Evolutionary conservation across 2,329 filamentous ascomycete species (phyloP).

Genomic region (Phoma sp.): DNA sequence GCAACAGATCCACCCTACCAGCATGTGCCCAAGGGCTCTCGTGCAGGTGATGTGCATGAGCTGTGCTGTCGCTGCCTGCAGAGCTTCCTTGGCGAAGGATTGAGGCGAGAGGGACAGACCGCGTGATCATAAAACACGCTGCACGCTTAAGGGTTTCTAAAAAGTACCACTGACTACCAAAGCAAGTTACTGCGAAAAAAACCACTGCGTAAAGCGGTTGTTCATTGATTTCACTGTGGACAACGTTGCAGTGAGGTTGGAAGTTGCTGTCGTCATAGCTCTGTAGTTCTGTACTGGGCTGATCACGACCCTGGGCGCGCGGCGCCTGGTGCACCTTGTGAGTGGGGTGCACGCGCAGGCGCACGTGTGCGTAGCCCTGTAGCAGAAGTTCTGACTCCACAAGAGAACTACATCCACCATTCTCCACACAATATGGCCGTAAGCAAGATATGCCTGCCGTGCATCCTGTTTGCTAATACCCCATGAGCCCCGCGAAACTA

Average conservation of each 20-base stretch:
- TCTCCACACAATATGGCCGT: constrained; percentile 12
- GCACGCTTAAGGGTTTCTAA: not conserved
- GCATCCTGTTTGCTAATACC: not conserved
- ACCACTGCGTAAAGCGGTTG: not conserved
- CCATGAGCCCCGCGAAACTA: constrained; percentile 7
- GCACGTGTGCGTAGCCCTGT: not conserved
- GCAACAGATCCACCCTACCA: not conserved
- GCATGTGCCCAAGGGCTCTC: not conserved
- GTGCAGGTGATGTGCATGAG: not conserved
- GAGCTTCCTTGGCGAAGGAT: constrained; percentile 4
- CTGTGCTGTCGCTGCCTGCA: not conserved
- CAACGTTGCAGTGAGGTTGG: not conserved
- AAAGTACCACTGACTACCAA: not conserved
- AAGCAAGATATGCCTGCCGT: not conserved
- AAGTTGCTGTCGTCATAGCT: not conserved
- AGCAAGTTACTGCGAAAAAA: not conserved
- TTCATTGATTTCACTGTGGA: not conserved
- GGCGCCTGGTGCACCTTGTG: not conserved
- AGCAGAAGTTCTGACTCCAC: not conserved
- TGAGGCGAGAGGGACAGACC: not conserved
- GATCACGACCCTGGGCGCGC: not conserved
- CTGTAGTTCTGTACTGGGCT: not conserved
- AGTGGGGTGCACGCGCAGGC: not conserved
- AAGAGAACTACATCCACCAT: not conserved
- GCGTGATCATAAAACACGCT: constrained; percentile 1